phyloP scores from a whole-genome alignment of 2,329 filamentous ascomycete species.

The Ilyonectria robusta region DNA sequence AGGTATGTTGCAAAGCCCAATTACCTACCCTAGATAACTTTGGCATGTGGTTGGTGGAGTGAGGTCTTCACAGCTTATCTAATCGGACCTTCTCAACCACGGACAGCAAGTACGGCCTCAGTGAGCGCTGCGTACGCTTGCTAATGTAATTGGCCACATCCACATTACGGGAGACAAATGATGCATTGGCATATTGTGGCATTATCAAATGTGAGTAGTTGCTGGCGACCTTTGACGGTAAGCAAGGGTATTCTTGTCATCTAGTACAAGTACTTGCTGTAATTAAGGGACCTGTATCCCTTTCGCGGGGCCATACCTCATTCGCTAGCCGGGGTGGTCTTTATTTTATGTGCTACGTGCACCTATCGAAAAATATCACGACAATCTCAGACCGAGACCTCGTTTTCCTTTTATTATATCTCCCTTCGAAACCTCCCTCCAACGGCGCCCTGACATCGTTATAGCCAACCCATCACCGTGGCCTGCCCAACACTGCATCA shows the following conservation, averaged over 20 bases:
- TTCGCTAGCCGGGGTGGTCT: not conserved
- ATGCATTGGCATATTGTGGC: not conserved
- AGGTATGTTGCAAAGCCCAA: not conserved
- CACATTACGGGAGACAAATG: not conserved
- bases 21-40: constrained; percentile 7
- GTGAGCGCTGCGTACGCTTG: not conserved
- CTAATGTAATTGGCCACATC: not conserved
- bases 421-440: not conserved
- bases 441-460: not conserved
- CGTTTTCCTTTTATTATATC: not conserved
- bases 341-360: constrained; percentile 5
- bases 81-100: not conserved
- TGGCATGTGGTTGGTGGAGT: not conserved
- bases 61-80: constrained; percentile 15
- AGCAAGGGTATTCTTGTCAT: not conserved
- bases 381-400: not conserved
- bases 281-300: not conserved
- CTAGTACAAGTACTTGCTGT: not conserved
- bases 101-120: not conserved
- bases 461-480: not conserved
- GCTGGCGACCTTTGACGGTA: not conserved
- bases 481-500: not conserved
- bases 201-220: not conserved
- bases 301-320: not conserved
- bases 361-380: constrained; percentile 1